Conservation (phyloP, 2,329 filamentous ascomycete species). For the Fusarium pilosicola region DNA sequence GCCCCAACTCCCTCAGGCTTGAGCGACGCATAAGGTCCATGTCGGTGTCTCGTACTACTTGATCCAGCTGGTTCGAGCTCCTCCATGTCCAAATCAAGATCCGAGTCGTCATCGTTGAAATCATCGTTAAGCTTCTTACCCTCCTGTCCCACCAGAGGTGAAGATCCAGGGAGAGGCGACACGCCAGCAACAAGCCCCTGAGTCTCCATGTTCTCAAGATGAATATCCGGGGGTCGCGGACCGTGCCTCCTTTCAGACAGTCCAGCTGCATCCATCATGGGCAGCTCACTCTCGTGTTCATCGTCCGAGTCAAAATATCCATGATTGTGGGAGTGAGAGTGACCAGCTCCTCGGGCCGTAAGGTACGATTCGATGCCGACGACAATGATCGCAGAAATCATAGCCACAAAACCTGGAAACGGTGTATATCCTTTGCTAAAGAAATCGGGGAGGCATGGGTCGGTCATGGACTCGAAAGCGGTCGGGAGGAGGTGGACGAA, state of each 20-base stretch:
- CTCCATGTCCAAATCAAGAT: constrained; percentile 68
- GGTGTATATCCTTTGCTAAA: constrained; percentile 84
- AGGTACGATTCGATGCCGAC: constrained; percentile 91
- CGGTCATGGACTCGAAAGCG: constrained; percentile 72
- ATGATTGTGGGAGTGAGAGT: constrained; percentile 66
- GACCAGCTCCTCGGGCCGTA: constrained; percentile 73
- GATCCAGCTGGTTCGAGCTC: constrained; percentile 62
- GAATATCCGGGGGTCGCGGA: constrained; percentile 60
- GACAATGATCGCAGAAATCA: constrained; percentile 83
- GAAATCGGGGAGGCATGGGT: constrained; percentile 78
- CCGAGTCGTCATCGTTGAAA: constrained; percentile 60
- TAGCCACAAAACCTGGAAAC: constrained; percentile 83
- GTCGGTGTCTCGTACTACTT: constrained; percentile 38
- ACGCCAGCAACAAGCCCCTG: constrained; percentile 67
- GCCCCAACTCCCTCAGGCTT: constrained; percentile 42
- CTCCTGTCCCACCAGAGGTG: constrained; percentile 50
- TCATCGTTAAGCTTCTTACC: constrained; percentile 46
- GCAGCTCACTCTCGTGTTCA: constrained; percentile 47
- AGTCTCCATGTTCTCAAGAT: constrained; percentile 61
- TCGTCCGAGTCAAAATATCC: constrained; percentile 61
- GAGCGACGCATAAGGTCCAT: constrained; percentile 47
- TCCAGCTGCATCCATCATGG: constrained; percentile 43
- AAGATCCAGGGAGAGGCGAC: constrained; percentile 67
- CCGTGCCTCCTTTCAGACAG: constrained; percentile 52
- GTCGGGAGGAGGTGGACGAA: constrained; percentile 81